Percentiles rank a stretch among this genome's conserved stretches.
Evolutionary conservation across 345 rosid genomes (phyloP).

Genomic region (Barbarea vulgaris): DNA sequence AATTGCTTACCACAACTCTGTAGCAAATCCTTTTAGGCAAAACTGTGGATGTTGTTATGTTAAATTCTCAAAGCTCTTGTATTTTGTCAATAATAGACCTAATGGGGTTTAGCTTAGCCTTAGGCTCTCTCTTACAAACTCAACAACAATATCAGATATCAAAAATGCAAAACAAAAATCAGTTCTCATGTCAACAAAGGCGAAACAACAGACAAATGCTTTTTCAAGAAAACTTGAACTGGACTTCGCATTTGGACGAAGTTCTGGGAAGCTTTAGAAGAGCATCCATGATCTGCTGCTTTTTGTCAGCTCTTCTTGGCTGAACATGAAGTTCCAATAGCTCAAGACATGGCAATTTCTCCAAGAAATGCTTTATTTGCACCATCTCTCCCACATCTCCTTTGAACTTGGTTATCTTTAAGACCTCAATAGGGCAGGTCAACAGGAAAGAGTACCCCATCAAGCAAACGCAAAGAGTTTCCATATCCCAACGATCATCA

Average conservation of each 20-base stretch:
- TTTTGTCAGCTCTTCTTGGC: neutral
- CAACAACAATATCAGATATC: neutral
- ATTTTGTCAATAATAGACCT: neutral
- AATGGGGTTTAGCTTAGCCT: neutral
- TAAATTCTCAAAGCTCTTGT: neutral
- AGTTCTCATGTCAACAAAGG: neutral
- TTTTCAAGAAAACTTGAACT: neutral
- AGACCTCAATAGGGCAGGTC: neutral
- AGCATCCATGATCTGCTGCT: neutral
- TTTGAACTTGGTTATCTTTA: neutral
- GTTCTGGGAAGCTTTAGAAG: neutral
- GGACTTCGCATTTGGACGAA: neutral
- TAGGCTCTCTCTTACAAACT: neutral
- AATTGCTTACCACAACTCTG: no score
- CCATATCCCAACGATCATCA: neutral
- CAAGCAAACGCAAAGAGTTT: neutral
- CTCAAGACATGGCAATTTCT: neutral
- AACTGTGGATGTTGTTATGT: no score
- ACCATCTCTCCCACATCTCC: neutral
- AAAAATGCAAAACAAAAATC: neutral
- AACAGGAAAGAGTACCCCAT: neutral
- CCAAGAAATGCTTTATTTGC: neutral
- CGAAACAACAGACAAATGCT: neutral
- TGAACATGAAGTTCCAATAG: neutral
- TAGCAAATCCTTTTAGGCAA: neutral